phyloP scores from a whole-genome alignment of 2,329 filamentous ascomycete genomes.

The Myotisia sp. region DNA sequence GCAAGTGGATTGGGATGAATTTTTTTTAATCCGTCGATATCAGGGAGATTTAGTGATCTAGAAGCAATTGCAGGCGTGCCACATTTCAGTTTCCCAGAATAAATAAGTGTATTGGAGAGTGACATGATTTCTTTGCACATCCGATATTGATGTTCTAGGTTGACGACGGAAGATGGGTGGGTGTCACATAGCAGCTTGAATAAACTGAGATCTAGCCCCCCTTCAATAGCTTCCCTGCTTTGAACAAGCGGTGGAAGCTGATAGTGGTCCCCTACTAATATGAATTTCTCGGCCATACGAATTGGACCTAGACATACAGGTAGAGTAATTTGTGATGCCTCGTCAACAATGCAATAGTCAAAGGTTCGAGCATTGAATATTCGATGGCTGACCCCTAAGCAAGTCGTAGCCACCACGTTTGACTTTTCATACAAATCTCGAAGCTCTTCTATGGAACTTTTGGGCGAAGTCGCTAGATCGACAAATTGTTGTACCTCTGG shows the following conservation, averaged over 20 bases:
- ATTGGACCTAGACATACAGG: slow-evolving; percentile 91
- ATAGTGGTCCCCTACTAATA: slow-evolving; percentile 91
- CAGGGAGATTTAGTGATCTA: slow-evolving; percentile 53
- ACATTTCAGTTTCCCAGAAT: slow-evolving; percentile 78
- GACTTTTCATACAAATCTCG: slow-evolving; percentile 70
- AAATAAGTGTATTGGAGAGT: slow-evolving; percentile 84
- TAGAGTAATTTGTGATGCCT: slow-evolving; percentile 92
- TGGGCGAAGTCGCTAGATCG: slow-evolving; percentile 58
- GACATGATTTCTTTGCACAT: slow-evolving; percentile 98
- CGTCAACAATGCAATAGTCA: slow-evolving; percentile 96
- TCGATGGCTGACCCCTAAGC: slow-evolving; percentile 76
- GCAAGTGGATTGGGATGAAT: slow-evolving; percentile 36
- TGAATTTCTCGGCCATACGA: slow-evolving; percentile 79
- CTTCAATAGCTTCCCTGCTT: slow-evolving; percentile 71
- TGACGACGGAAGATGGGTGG: slow-evolving; percentile 77
- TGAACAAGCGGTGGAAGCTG: slow-evolving; percentile 89
- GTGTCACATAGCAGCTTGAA: slow-evolving; percentile 87
- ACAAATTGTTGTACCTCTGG: slow-evolving; percentile 76
- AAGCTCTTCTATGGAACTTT: slow-evolving; percentile 68
- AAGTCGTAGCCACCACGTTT: slow-evolving; percentile 86
- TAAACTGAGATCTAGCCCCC: slow-evolving; percentile 79
- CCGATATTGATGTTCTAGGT: slow-evolving; percentile 87
- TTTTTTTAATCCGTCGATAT: slow-evolving; percentile 45
- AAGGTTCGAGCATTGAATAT: slow-evolving; percentile 81
- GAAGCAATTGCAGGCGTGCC: slow-evolving; percentile 63